Base-by-base conservation (phyloP, 179 eudicot genomes). In the Monotropa hypopitys region DNA sequence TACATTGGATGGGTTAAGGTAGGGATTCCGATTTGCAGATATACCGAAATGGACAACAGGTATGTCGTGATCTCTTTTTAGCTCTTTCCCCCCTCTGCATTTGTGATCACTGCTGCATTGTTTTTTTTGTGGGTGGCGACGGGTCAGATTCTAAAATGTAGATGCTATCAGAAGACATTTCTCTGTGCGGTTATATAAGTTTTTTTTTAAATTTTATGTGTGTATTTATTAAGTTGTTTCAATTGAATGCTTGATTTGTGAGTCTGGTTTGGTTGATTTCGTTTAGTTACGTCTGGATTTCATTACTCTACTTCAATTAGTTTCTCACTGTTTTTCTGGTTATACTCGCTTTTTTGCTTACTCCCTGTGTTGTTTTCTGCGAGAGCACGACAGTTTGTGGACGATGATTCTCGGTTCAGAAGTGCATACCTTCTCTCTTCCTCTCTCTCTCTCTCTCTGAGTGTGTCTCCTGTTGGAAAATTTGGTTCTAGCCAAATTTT, bases 211-310 rank as follows among this genome's bases (percentile, higher is more conserved):
- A 47, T 47, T 47, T 47, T 47, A 5, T 47, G 18, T 28, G 38
- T 83, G 70, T 8, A 18, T 75, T 65, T 63, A 12, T 82, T 11
- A 50, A 62, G 53, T 79, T 71, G 9, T 79, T 43, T 59, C 20
- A 46, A 76, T 50, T 57, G 23, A 76, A 76, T 76, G 84, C 54
- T 76, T 83, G 70, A 74, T 81, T 78, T 49, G 57, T 28, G 30
- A 59, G 35, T 26, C 77, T 84, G 78, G 78, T 77, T 47, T 69
- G 76, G 53, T 67, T 67, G 45, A 63, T 70, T 43, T 30, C 56
- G 71, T 80, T 26, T 77, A 77, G 82, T 70, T 43, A 33, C 56
- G 71, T 78, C 32, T 77, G 79, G 82, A 83, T 62, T 81, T 80
- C 71, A 63, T 75, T 73, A 71, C 72, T 76, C 62, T 70, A 47